Evolutionary conservation across 1,284 basidiomycete genomes (phyloP), one percentile per base, ranked within the genome.

Genomic region (Pseudozyma tsukubaensis): DNA sequence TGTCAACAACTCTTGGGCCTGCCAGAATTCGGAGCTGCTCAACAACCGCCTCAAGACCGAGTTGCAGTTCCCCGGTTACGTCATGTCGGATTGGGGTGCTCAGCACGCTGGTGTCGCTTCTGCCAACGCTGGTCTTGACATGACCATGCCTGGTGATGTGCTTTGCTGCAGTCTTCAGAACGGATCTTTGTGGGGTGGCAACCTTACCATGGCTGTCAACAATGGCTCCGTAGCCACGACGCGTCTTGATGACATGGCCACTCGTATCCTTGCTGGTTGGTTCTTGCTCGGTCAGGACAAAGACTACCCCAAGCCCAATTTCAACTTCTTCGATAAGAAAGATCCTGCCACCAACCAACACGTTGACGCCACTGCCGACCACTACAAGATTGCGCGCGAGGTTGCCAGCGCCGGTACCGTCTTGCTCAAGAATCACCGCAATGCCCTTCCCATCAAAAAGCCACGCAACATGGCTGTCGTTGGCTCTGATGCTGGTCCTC

Each of bases 41-140:
- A 92, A 92, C 81, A 89, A 88, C n/a, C 86, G 91, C 21, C 85
- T 92, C 55, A 92, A 92, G 85, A 87, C 87, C 18, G 91, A 93
- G 83, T 87, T 89, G 59, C 91, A 90, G 3, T 94, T 93, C 88
- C 90, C 91, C 83, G 92, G 92, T 24, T 91, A 88, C 76, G 86
- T 90, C 32, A 56, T 79, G 66, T 66, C 63, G 13, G 76, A 80
- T 50, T 80, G 77, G 78, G 72, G 79, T 36, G 78, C 73, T 12
- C 72, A 77, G 53, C 69, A 75, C 18, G 59, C 72, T 18, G 74
- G 85, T 3, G 79, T 81, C 4, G 81, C 81, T 19, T 83, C 86
- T 86, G 21, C 87, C 89, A 88, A 88, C 65, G 85, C 86, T 13
- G 92, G 92, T 18, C 86, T 94, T 19, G 92, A 92, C 82, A 85